These are phyloP conservation scores for Recurvomyces mirabilis DNA, from an alignment of 495 filamentous ascomycete genomes.

Conservation along the genomic window DNA sequence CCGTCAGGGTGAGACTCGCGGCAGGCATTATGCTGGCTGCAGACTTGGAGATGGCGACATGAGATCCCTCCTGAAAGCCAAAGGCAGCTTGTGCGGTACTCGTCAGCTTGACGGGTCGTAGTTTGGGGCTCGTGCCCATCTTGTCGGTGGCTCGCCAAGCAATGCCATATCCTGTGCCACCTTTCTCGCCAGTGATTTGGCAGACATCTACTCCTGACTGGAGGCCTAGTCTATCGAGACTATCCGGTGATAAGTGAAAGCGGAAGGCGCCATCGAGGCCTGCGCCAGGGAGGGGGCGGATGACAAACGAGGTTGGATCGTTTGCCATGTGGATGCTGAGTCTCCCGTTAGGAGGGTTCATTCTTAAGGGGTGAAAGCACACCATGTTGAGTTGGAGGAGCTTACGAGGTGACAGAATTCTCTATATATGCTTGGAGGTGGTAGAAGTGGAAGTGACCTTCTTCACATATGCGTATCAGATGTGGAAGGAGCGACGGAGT, in stretches of 20 bases:
- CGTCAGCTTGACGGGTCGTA: constrained; percentile 51
- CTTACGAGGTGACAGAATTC: too few species aligned
- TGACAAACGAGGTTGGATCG: constrained; percentile 30
- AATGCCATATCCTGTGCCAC: constrained; percentile 34
- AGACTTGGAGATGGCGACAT: constrained; percentile 41
- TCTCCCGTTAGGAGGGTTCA: constrained; percentile 1
- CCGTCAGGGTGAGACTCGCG: constrained; percentile 38
- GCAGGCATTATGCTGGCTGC: constrained; percentile 33
- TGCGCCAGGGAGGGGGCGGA: constrained; percentile 44
- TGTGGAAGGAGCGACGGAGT: too few species aligned
- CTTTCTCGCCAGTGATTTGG: constrained; percentile 14
- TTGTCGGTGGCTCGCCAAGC: constrained; percentile 55
- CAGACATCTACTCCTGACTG: constrained; percentile 50
- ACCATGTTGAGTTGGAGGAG: too few species aligned
- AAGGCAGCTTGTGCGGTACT: constrained; percentile 54
- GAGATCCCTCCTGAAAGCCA: constrained; percentile 43
- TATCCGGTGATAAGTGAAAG: constrained; percentile 55
- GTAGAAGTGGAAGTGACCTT: too few species aligned
- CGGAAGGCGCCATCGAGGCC: constrained; percentile 50
- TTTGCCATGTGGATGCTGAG: background rate
- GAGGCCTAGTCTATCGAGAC: constrained; percentile 48
- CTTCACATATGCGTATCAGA: too few species aligned
- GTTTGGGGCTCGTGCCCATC: constrained; percentile 38
- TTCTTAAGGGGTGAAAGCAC: background rate
- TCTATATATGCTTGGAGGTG: too few species aligned